Evolutionary conservation across 345 rosid species (phyloP).

Genomic region (Hibiscus syriacus): DNA sequence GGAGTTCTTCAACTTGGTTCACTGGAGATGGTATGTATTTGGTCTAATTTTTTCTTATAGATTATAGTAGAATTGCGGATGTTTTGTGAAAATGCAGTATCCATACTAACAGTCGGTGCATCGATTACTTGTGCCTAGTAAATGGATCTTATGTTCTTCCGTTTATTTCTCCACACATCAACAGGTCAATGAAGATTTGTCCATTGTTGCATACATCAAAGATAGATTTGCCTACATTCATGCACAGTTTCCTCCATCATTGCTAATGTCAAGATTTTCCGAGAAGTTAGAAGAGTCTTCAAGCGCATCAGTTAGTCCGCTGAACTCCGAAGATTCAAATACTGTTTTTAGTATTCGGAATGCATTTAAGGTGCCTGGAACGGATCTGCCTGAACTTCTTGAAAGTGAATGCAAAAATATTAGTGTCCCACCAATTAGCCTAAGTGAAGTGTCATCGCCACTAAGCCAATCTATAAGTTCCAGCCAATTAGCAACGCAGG

Average conservation of each 20-base stretch:
- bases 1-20: slow-evolving; percentile 61
- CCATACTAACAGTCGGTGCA: slow-evolving; percentile 8
- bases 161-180: neutral
- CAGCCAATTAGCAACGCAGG: slow-evolving; percentile 20
- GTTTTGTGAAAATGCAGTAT: neutral
- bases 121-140: neutral
- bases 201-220: slow-evolving; percentile 25
- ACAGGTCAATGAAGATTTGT: slow-evolving; percentile 48
- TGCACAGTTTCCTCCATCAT: slow-evolving; percentile 9
- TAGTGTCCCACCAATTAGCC: slow-evolving; percentile 7
- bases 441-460: slow-evolving; percentile 16
- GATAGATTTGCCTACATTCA: slow-evolving; percentile 20
- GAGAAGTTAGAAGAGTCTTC: slow-evolving; percentile 23
- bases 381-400: slow-evolving; percentile 16
- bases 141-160: neutral
- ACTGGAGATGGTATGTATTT: slow-evolving; percentile 34
- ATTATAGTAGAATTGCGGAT: neutral
- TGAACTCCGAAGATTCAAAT: slow-evolving; percentile 16
- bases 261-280: slow-evolving; percentile 6
- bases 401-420: slow-evolving; percentile 3
- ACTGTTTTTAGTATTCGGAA: neutral
- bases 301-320: neutral
- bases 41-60: neutral
- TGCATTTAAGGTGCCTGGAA: neutral
- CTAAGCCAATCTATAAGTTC: slow-evolving; percentile 11